phyloP scores from a whole-genome alignment of 805 yeast species.

The Candida ulmi region DNA sequence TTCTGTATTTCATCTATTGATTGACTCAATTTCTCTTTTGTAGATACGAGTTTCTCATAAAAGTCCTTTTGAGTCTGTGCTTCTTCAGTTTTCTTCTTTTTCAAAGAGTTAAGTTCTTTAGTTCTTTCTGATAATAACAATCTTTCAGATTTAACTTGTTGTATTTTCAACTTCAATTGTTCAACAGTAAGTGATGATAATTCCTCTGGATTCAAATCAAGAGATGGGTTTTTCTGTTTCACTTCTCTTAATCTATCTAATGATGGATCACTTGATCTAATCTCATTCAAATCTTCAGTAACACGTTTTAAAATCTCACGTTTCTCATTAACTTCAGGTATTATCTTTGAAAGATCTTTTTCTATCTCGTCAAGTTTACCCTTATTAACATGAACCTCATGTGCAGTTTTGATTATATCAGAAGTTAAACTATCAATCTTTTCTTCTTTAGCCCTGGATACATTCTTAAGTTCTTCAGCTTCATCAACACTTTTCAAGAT shows the following conservation, averaged over 20 bases:
- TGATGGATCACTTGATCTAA: background rate
- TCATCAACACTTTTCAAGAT: slow-evolving; percentile 25
- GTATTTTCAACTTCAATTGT: background rate
- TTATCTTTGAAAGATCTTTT: background rate
- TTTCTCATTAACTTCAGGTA: background rate
- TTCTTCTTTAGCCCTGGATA: slow-evolving; percentile 20
- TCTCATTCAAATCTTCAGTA: background rate
- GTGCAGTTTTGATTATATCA: background rate
- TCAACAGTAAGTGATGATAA: background rate
- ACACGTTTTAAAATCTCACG: background rate
- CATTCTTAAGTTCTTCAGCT: slow-evolving; percentile 22
- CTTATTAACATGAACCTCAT: background rate
- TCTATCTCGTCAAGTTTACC: background rate
- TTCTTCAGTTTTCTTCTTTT: background rate
- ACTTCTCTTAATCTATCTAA: background rate
- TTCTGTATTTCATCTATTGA: slow-evolving; percentile 4
- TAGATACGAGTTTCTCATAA: background rate
- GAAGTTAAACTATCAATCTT: slow-evolving; percentile 8
- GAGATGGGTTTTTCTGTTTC: background rate
- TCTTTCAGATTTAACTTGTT: background rate
- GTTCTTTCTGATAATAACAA: background rate
- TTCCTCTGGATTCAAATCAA: slow-evolving; percentile 1
- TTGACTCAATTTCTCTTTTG: slow-evolving; percentile 3
- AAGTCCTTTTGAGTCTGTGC: background rate
- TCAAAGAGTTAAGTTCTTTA: background rate